phyloP scores from a whole-genome alignment of 108 stramenopile genomes.

The Hondaea fermentalgiana region DNA sequence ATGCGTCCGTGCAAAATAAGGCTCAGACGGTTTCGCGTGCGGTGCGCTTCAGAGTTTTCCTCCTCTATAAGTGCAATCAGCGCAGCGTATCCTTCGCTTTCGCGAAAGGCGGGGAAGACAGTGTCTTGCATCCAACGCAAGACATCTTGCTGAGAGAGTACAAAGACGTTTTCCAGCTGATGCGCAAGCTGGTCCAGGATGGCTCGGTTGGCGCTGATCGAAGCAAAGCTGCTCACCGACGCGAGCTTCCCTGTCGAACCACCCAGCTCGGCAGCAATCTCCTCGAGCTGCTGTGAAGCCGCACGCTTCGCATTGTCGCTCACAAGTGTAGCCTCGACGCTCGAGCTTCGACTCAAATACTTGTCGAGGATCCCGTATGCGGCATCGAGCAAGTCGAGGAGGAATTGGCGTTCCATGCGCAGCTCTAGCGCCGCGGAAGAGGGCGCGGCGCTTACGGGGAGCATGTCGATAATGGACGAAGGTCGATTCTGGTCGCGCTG shows the following conservation, averaged over 20 bases:
- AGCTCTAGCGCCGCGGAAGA: background rate
- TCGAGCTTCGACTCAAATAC: background rate
- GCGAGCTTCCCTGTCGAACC: background rate
- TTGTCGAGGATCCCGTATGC: background rate
- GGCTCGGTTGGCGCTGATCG: background rate
- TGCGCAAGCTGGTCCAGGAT: background rate
- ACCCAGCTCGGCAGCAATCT: background rate
- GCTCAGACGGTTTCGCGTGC: background rate
- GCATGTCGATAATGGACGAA: background rate
- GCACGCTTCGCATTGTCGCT: background rate
- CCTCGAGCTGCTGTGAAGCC: background rate
- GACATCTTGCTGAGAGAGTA: background rate
- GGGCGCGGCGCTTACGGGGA: constrained; percentile 2
- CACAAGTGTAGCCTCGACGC: background rate
- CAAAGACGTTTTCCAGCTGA: background rate
- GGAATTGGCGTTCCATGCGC: background rate
- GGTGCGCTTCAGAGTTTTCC: background rate
- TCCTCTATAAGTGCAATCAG: background rate
- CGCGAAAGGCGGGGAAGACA: background rate
- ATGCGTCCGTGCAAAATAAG: background rate
- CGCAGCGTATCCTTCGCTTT: background rate
- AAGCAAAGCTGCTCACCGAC: constrained; percentile 8
- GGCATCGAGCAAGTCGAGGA: background rate
- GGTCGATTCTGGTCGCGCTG: background rate
- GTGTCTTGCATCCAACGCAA: background rate